Percentiles rank a stretch among this genome's conserved stretches.
Conservation (phyloP, 1,284 basidiomycete genomes). For the Coriolopsis trogii region DNA sequence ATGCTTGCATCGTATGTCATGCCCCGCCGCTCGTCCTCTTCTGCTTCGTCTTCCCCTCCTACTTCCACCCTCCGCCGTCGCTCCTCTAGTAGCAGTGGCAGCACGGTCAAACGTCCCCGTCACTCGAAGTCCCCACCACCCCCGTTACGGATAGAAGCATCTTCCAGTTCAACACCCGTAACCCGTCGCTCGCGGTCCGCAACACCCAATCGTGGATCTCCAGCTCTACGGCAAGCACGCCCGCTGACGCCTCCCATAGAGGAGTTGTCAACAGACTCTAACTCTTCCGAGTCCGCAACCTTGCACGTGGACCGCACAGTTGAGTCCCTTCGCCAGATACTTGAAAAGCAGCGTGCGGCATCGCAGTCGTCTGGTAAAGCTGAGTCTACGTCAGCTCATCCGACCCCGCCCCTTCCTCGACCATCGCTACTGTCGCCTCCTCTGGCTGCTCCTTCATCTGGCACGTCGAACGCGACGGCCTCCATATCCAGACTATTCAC, state of each 20-base stretch:
- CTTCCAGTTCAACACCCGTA: conserved; percentile 19
- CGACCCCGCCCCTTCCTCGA: conserved; percentile 41
- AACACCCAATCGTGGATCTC: conserved; percentile 38
- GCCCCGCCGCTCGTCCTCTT: conserved; percentile 20
- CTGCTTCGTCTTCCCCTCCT: conserved; percentile 22
- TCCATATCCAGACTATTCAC: conserved; percentile 76
- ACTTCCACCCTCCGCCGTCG: conserved; percentile 19
- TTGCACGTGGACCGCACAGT: conserved; percentile 59
- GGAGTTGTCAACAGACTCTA: conserved; percentile 51
- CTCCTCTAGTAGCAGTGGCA: conserved; percentile 23
- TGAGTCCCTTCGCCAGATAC: conserved; percentile 66
- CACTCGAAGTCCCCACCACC: conserved; percentile 32
- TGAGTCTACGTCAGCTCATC: conserved; percentile 19
- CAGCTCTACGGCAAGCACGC: conserved; percentile 30
- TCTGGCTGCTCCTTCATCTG: conserved; percentile 49
- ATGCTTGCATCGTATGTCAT: conserved; percentile 33
- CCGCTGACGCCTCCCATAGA: conserved; percentile 59
- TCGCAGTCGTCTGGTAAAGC: conserved; percentile 25
- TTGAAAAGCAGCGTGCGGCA: conserved; percentile 52
- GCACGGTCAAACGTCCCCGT: conserved; percentile 20
- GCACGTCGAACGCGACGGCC: conserved; percentile 72
- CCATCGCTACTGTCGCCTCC: conserved; percentile 40
- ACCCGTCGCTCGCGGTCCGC: conserved; percentile 40
- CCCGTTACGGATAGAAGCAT: conserved; percentile 25
- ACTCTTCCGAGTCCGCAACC: conserved; percentile 46